Conservation (phyloP, 2,329 filamentous ascomycete genomes). For the Coniochaeta hoffmannii region DNA sequence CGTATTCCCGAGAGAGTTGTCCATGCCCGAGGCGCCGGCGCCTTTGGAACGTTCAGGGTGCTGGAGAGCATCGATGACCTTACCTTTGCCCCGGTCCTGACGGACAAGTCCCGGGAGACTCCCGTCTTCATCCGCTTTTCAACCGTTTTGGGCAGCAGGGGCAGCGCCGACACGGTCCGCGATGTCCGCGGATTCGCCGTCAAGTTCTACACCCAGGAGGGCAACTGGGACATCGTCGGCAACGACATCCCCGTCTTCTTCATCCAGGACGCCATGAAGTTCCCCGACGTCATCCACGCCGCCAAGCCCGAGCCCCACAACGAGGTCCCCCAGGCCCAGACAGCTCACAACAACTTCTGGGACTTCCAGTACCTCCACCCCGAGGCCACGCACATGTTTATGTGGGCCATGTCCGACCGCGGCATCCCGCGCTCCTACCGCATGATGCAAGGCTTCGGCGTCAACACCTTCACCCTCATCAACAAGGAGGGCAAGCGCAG, state of each 20-base stretch:
- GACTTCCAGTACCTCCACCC: slow-evolving; percentile 62
- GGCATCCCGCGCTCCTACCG: slow-evolving; percentile 66
- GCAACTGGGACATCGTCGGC: slow-evolving; percentile 68
- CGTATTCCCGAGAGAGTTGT: slow-evolving; percentile 27
- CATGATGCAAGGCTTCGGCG: slow-evolving; percentile 83
- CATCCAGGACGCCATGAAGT: slow-evolving; percentile 69
- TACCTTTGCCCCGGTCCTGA: slow-evolving; percentile 48
- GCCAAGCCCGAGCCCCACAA: slow-evolving; percentile 64
- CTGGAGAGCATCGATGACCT: slow-evolving; percentile 56
- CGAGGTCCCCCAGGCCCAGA: slow-evolving; percentile 64
- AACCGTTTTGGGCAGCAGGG: slow-evolving; percentile 66
- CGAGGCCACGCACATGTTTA: slow-evolving; percentile 71
- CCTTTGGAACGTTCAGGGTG: slow-evolving; percentile 51
- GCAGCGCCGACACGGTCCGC: slow-evolving; percentile 74
- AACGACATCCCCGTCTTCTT: slow-evolving; percentile 74
- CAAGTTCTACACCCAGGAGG: slow-evolving; percentile 72
- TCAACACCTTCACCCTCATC: slow-evolving; percentile 67
- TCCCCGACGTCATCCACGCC: slow-evolving; percentile 57
- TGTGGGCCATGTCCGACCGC: slow-evolving; percentile 73
- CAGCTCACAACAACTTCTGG: slow-evolving; percentile 71
- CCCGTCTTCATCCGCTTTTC: slow-evolving; percentile 69
- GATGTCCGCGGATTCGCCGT: slow-evolving; percentile 75
- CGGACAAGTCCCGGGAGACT: slow-evolving; percentile 37
- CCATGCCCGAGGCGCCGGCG: slow-evolving; percentile 22
- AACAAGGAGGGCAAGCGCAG: slow-evolving; percentile 61